Evolutionary conservation across 2,329 filamentous ascomycete genomes (phyloP).

Genomic region (Magnaporthiopsis incrustans): DNA sequence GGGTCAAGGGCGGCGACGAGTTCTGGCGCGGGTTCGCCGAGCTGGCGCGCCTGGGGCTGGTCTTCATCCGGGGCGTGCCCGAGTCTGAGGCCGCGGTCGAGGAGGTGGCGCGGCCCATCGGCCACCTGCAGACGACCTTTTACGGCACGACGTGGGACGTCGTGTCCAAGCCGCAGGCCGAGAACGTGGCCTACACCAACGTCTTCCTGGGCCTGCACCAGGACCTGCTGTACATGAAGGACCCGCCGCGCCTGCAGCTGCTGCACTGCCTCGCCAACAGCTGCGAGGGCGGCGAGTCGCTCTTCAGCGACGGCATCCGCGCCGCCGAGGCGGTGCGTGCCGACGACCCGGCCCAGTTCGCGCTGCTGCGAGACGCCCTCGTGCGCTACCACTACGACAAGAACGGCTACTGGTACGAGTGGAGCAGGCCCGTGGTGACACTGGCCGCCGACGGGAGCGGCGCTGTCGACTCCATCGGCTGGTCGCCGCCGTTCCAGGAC

Average conservation of each 20-base stretch:
- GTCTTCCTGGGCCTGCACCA: slow-evolving; percentile 81
- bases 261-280: slow-evolving; percentile 84
- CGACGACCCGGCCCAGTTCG: slow-evolving; percentile 42
- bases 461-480: slow-evolving; percentile 40
- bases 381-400: slow-evolving; percentile 61
- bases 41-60: slow-evolving; percentile 59
- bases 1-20: slow-evolving; percentile 50
- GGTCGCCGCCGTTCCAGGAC: slow-evolving; percentile 75
- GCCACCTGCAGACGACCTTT: slow-evolving; percentile 75
- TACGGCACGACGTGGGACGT: slow-evolving; percentile 93
- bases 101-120: slow-evolving; percentile 63
- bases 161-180: slow-evolving; percentile 68
- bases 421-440: slow-evolving; percentile 45
- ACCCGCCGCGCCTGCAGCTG: slow-evolving; percentile 75
- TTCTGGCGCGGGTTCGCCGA: slow-evolving; percentile 56
- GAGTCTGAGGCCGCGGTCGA: slow-evolving; percentile 57
- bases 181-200: slow-evolving; percentile 88
- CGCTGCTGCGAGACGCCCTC: slow-evolving; percentile 52
- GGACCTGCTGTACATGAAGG: slow-evolving; percentile 79
- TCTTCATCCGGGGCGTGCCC: slow-evolving; percentile 72
- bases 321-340: slow-evolving; percentile 36
- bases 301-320: slow-evolving; percentile 71
- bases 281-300: slow-evolving; percentile 70
- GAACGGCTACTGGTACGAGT: slow-evolving; percentile 54
- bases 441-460: slow-evolving; percentile 16